phyloP scores from a whole-genome alignment of 352 stramenopile genomes.

The Pythium myriotylum region DNA sequence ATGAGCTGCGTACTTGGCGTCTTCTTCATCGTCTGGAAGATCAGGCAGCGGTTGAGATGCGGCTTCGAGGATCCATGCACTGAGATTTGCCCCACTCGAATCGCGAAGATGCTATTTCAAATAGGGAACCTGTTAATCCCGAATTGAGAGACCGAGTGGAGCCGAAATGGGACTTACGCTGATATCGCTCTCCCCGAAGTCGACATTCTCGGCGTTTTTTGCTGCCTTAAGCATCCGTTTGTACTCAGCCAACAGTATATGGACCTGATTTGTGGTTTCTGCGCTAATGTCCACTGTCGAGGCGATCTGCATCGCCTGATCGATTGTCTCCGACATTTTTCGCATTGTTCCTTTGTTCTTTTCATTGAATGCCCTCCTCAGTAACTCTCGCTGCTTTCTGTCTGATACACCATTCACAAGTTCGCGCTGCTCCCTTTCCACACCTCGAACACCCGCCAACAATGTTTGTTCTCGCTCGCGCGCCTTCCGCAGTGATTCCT shows the following conservation, averaged over 20 bases:
- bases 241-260: slow-evolving; percentile 40
- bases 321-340: background rate
- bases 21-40: slow-evolving; percentile 29
- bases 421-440: slow-evolving; percentile 33
- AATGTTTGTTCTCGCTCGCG: slow-evolving; percentile 30
- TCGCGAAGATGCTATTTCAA: slow-evolving; percentile 37
- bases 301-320: slow-evolving; percentile 10
- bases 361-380: slow-evolving; percentile 31
- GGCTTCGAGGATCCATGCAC: slow-evolving; percentile 29
- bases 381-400: slow-evolving; percentile 37
- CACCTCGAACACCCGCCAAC: slow-evolving; percentile 26
- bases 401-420: slow-evolving; percentile 1
- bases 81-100: slow-evolving; percentile 29
- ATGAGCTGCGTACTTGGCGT: slow-evolving; percentile 40
- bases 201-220: slow-evolving; percentile 31
- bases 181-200: slow-evolving; percentile 48
- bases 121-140: background rate
- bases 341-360: slow-evolving; percentile 23
- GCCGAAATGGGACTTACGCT: slow-evolving; percentile 19
- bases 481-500: slow-evolving; percentile 30
- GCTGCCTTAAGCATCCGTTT: slow-evolving; percentile 37
- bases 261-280: slow-evolving; percentile 26
- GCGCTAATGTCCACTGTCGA: background rate
- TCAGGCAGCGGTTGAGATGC: slow-evolving; percentile 13
- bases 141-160: too few species aligned